phyloP scores from a whole-genome alignment of 23 red algal species.

The Chondrus crispus region DNA sequence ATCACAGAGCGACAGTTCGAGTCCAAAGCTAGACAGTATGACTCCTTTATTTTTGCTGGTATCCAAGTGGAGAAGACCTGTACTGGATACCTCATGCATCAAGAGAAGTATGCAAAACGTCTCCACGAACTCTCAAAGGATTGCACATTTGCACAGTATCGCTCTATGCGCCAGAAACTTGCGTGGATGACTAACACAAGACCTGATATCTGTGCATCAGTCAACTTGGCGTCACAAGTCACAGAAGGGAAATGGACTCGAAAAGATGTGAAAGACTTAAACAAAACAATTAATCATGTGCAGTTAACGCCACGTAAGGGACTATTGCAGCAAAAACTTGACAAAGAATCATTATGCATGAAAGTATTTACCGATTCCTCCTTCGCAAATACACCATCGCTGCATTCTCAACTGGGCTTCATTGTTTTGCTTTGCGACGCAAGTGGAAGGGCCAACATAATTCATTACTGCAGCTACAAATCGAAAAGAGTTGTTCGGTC shows the following conservation, averaged over 20 bases:
- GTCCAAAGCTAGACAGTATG: neutral
- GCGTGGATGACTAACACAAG: neutral
- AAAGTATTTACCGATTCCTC: conserved; percentile 13
- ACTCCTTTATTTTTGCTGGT: neutral
- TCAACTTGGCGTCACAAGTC: neutral
- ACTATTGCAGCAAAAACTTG: neutral
- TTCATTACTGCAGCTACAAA: conserved; percentile 7
- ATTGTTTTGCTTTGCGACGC: neutral
- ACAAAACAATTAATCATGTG: neutral
- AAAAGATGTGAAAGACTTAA: too few relatives aligned
- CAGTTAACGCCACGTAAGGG: neutral
- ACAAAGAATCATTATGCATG: neutral
- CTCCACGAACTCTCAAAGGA: neutral
- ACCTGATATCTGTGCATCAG: neutral
- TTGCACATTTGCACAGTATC: neutral
- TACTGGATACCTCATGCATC: neutral
- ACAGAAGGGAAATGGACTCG: too few relatives aligned
- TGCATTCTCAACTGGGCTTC: conserved; percentile 12
- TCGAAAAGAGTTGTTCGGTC: neutral
- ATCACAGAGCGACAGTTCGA: neutral
- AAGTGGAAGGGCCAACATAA: neutral
- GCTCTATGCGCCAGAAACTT: neutral
- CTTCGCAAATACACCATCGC: neutral
- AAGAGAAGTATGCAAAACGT: neutral
- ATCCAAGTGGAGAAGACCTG: neutral